Percentiles rank a stretch among this genome's conserved stretches.
phyloP scores from a whole-genome alignment of 306 rosid species.

The Comarum palustre region DNA sequence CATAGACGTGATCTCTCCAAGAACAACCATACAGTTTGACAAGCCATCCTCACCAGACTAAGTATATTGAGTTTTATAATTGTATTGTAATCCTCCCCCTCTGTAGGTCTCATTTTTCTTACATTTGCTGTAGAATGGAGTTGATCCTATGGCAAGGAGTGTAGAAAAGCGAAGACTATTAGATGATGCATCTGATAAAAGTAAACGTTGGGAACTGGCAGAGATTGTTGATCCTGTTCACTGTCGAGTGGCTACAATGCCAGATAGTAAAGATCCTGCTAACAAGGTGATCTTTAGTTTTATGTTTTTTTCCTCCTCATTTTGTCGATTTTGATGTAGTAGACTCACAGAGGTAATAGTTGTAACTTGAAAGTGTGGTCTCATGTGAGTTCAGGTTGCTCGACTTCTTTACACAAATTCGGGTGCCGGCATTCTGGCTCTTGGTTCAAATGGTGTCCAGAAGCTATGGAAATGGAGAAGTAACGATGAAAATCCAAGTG shows the following conservation, averaged over 20 bases:
- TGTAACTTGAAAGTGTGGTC: not conserved
- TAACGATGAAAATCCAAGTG: slow-evolving; percentile 56
- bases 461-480: slow-evolving; percentile 72
- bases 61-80: not conserved
- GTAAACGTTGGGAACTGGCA: slow-evolving; percentile 58
- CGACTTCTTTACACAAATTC: slow-evolving; percentile 66
- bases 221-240: slow-evolving; percentile 59
- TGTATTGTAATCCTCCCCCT: not conserved
- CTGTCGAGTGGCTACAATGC: slow-evolving; percentile 58
- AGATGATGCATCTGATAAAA: slow-evolving; percentile 52
- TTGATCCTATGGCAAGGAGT: slow-evolving; percentile 47
- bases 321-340: not conserved
- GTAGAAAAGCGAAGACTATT: slow-evolving; percentile 49
- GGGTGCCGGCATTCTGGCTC: slow-evolving; percentile 64
- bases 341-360: not conserved
- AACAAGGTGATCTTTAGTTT: slow-evolving; percentile 46
- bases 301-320: not conserved
- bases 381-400: slow-evolving; percentile 38
- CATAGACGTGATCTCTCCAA: not conserved
- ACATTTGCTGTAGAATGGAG: slow-evolving; percentile 35
- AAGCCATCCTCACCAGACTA: not conserved
- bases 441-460: slow-evolving; percentile 65
- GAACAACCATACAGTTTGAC: not conserved
- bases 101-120: not conserved
- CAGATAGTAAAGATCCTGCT: slow-evolving; percentile 52